Evolutionary conservation across 2,329 filamentous ascomycete genomes (phyloP), one percentile per base, ranked within the genome.

Genomic region (Hysterium pulicare): DNA sequence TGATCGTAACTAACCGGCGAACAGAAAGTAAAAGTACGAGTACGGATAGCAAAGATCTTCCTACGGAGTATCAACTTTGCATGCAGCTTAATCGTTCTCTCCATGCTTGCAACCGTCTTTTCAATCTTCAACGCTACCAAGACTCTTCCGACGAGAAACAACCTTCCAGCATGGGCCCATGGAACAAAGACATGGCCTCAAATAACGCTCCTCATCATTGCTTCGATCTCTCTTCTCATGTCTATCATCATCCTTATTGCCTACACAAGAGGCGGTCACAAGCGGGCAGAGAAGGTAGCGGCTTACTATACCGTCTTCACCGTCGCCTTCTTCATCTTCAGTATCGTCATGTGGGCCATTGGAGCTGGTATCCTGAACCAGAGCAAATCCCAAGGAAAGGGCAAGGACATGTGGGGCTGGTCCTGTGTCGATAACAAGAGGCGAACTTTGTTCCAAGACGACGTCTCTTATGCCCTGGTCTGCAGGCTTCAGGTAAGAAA

Each of bases 341-440:
- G 86, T 65, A 85, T 95, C 67, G 71, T 94, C 59, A 87, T 98
- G 76, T 98, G 93, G 93, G 83, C 84, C 41, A 74, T 93, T 24
- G 90, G 88, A 23, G 90, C 90, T 30, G 88, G 84, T 45, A 71
- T 95, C 43, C 80, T 96, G 58, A 90, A 97, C 64, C 80, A 86
- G 57, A 82, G 82, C 44, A 86, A 84, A 64, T 79, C 82, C 58
- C 86, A 78, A 61, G 81, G 81, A 61, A 72, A 81, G 51, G 87
- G 86, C 60, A 82, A 95, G 68, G 93, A 98, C 68, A 81, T 98
- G 69, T 98, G 93, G 93, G 90, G 91, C 46, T 98, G 93, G 93
- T 82, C 89, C n/a, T 98, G 93, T 68, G 85, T 90, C 44, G 79
- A 95, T 59, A 97, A 96, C 67, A 82, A 84, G 51, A 83, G 91